phyloP scores from a whole-genome alignment of 169 alveolate genomes.

The Plasmodium blacklocki region DNA sequence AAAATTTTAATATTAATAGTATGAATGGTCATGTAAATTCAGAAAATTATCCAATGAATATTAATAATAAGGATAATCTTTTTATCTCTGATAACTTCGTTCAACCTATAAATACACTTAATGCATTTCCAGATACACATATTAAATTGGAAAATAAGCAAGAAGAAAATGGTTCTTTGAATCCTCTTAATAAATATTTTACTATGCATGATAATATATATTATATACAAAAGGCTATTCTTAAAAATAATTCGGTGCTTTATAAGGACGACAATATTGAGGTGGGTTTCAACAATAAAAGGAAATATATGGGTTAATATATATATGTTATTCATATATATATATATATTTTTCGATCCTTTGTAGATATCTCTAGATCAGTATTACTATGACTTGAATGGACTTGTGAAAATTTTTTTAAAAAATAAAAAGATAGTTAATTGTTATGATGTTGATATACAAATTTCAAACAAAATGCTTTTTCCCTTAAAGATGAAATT shows the following conservation, averaged over 20 bases:
- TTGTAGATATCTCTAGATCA: conserved; percentile 31
- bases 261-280: conserved; percentile 29
- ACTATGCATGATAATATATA: conserved; percentile 38
- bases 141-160: background rate
- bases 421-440: conserved; percentile 41
- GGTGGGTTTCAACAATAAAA: conserved; percentile 9
- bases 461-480: conserved; percentile 42
- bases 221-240: conserved; percentile 25
- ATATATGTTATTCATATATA: background rate
- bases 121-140: too few species aligned
- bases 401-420: conserved; percentile 27
- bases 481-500: conserved; percentile 58
- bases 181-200: conserved; percentile 36
- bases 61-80: too few species aligned
- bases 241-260: conserved; percentile 21
- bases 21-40: background rate
- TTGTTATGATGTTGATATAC: conserved; percentile 52
- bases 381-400: conserved; percentile 28
- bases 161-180: conserved; percentile 1
- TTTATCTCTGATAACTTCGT: too few species aligned
- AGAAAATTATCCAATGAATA: background rate
- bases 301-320: background rate
- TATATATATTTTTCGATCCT: background rate
- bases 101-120: background rate
- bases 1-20: conserved; percentile 19